These are phyloP conservation scores for Ascochyta viciae-villosae DNA, from an alignment of 2,329 filamentous ascomycete genomes.

Conservation along the genomic window DNA sequence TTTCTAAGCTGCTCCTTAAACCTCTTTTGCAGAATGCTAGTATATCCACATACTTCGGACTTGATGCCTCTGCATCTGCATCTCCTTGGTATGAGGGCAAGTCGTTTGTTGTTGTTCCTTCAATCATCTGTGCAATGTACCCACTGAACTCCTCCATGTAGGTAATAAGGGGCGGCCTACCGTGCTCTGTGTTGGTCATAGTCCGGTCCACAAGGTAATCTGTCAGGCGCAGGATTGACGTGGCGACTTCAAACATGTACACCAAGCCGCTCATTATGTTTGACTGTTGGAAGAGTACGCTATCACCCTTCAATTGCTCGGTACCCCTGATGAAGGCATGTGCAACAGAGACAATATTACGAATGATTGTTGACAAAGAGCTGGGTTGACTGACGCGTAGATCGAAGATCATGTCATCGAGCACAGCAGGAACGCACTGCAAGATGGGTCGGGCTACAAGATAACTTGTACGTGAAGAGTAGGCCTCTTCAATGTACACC, in stretches of 20 bases:
- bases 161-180: constrained; percentile 39
- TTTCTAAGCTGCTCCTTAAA: constrained; percentile 52
- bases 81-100: constrained; percentile 28
- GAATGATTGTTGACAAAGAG: constrained; percentile 48
- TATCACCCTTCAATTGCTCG: constrained; percentile 45
- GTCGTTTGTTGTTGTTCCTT: constrained; percentile 24
- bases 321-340: constrained; percentile 49
- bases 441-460: constrained; percentile 62
- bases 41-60: constrained; percentile 19
- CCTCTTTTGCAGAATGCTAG: constrained; percentile 48
- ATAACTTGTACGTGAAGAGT: constrained; percentile 57
- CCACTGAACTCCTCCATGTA: constrained; percentile 51
- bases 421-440: constrained; percentile 53
- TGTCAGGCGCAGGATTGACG: constrained; percentile 50
- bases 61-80: background rate
- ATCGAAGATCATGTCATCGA: constrained; percentile 55
- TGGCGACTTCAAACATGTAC: constrained; percentile 52
- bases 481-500: constrained; percentile 60
- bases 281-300: constrained; percentile 48
- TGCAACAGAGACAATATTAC: constrained; percentile 50
- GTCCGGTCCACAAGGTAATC: constrained; percentile 56
- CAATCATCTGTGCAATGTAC: constrained; percentile 40
- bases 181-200: background rate
- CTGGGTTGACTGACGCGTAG: constrained; percentile 52
- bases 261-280: constrained; percentile 49